Evolutionary conservation across 2,329 filamentous ascomycete species (phyloP).

Genomic region (Phialophora verrucosa): DNA sequence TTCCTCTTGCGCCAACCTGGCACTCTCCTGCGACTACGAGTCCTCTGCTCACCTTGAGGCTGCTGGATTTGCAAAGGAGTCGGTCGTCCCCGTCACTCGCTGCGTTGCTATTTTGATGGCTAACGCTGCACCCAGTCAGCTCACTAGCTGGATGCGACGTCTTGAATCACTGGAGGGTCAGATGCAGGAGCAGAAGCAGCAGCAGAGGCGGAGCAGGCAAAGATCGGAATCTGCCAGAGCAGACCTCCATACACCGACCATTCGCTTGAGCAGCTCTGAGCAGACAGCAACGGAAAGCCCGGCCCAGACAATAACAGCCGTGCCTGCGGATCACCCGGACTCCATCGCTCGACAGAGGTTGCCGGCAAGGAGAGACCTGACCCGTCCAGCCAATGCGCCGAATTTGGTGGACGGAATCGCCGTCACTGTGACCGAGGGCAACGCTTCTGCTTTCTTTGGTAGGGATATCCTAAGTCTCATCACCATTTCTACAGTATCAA

Average conservation of each 20-base stretch:
- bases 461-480: too few relatives aligned
- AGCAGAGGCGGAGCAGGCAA: too few relatives aligned
- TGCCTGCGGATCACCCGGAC: neutral
- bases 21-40: neutral
- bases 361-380: neutral
- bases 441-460: neutral
- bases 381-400: too few relatives aligned
- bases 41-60: neutral
- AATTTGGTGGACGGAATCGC: neutral
- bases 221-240: too few relatives aligned
- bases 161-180: too few relatives aligned
- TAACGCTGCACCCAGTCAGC: neutral
- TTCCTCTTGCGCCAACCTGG: neutral
- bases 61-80: neutral
- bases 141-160: too few relatives aligned
- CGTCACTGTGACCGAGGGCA: neutral
- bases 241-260: too few relatives aligned
- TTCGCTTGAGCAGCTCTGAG: too few relatives aligned
- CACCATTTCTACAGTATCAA: neutral
- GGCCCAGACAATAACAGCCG: too few relatives aligned
- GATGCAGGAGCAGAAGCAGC: too few relatives aligned
- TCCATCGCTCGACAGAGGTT: neutral
- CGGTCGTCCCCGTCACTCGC: neutral
- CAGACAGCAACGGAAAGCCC: too few relatives aligned
- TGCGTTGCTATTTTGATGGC: neutral